A percentile compares a stretch with the other conserved stretches of the same genome.
phyloP scores from a whole-genome alignment of 129 eudicot genomes.

The Calendula officinalis region DNA sequence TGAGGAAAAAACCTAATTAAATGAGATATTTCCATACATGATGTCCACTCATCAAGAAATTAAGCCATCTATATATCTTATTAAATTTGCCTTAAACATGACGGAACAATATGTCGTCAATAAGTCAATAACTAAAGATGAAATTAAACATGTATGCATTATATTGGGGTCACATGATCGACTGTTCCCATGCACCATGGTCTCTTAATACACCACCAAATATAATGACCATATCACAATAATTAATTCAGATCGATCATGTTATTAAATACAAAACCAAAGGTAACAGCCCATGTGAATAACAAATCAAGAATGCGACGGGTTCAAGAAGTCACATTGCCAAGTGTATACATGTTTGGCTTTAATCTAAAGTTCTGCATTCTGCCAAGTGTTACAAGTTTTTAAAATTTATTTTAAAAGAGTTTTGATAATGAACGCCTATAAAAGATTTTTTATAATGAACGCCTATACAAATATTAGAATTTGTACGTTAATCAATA shows the following conservation, averaged over 20 bases:
- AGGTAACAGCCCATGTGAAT: conserved; percentile 24
- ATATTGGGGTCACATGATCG: conserved; percentile 7
- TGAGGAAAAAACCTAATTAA: not conserved
- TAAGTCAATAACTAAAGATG: not conserved
- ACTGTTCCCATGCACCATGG: conserved; percentile 14
- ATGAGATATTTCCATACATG: not conserved
- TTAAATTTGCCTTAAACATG: conserved; percentile 14
- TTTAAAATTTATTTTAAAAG: not conserved
- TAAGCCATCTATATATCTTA: conserved; percentile 5
- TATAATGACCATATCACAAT: conserved; percentile 3
- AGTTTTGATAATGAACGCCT: no score
- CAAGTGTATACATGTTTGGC: not conserved
- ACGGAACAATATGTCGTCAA: conserved; percentile 13
- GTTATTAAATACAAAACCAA: conserved; percentile 9
- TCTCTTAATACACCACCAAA: conserved; percentile 20
- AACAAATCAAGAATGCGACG: conserved; percentile 13
- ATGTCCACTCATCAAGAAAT: conserved; percentile 7
- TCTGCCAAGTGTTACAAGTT: not conserved
- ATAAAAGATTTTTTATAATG: no score
- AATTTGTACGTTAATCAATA: no score
- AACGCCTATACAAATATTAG: no score
- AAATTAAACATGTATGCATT: not conserved
- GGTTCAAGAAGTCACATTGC: conserved; percentile 1
- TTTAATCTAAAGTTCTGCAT: not conserved
- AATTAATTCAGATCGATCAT: not conserved